Evolutionary conservation across 2,329 filamentous ascomycete genomes (phyloP).

Genomic region (Colletotrichum trifolii): DNA sequence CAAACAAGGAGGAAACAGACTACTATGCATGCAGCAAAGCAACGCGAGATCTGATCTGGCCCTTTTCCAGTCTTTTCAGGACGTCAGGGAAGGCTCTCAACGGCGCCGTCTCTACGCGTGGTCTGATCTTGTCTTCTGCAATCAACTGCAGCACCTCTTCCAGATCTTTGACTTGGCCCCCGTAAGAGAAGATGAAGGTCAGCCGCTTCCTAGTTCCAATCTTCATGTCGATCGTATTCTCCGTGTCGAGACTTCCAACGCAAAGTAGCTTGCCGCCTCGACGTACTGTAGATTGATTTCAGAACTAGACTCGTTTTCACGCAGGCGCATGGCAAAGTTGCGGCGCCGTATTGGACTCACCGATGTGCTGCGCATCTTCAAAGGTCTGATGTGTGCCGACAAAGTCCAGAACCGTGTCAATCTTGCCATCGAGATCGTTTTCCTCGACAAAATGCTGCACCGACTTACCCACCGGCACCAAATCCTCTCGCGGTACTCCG

Average conservation of each 20-base stretch:
- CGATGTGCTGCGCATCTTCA: slow-evolving; percentile 48
- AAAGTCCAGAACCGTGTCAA: slow-evolving; percentile 48
- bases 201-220: slow-evolving; percentile 54
- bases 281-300: slow-evolving; percentile 43
- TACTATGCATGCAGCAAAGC: slow-evolving; percentile 38
- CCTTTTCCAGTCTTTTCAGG: slow-evolving; percentile 47
- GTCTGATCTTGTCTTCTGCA: slow-evolving; percentile 45
- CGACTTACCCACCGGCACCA: slow-evolving; percentile 44
- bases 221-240: slow-evolving; percentile 57
- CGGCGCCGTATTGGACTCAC: slow-evolving; percentile 36
- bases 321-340: neutral
- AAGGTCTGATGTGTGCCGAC: slow-evolving; percentile 51
- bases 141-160: slow-evolving; percentile 50
- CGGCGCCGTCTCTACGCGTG: slow-evolving; percentile 46
- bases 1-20: neutral
- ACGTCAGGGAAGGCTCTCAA: slow-evolving; percentile 48
- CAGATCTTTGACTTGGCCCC: slow-evolving; percentile 53
- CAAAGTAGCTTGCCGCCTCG: slow-evolving; percentile 51
- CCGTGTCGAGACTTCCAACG: slow-evolving; percentile 50
- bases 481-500: slow-evolving; percentile 45
- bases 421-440: slow-evolving; percentile 38
- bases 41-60: slow-evolving; percentile 44
- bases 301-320: no score
- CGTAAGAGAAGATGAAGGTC: slow-evolving; percentile 55
- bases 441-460: slow-evolving; percentile 44